phyloP scores from a whole-genome alignment of 2,329 filamentous ascomycete genomes.

The Camillea tinctor region DNA sequence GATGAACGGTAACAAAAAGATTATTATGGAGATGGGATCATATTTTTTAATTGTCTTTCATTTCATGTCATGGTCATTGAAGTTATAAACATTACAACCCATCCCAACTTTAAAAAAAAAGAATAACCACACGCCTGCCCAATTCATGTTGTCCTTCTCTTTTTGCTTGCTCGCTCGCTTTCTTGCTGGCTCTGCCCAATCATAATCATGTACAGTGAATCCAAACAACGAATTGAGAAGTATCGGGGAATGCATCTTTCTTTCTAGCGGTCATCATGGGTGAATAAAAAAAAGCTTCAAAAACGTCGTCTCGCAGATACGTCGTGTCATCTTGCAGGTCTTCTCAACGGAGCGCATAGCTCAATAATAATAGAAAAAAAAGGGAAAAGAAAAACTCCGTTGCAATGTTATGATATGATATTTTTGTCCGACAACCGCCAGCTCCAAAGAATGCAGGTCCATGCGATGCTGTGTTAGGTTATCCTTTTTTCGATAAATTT shows the following conservation, averaged over 20 bases:
- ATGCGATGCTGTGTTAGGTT: slow-evolving; percentile 5
- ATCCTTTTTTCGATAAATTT: slow-evolving; percentile 10
- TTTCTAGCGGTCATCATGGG: background rate
- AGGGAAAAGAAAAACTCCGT: background rate
- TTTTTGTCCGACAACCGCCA: background rate
- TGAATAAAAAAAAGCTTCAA: background rate
- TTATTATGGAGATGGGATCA: background rate
- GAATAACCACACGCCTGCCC: background rate
- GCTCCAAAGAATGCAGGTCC: background rate
- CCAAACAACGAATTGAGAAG: background rate
- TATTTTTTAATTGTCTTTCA: background rate
- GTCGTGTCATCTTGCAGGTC: background rate
- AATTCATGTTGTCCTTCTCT: background rate
- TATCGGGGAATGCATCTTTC: too few species aligned
- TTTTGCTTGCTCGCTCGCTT: background rate
- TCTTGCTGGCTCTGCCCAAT: background rate
- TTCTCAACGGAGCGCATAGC: background rate
- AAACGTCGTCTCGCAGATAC: background rate
- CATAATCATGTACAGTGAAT: background rate
- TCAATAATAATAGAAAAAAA: background rate
- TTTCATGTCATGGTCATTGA: background rate
- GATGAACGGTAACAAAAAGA: background rate
- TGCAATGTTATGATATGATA: background rate
- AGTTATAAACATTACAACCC: slow-evolving; percentile 7
- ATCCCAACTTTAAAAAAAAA: too few species aligned